Percentiles rank a stretch among this genome's conserved stretches.
These are phyloP conservation scores for Coprinopsis strossmayeri DNA, from an alignment of 768 basidiomycete genomes.

Conservation along the genomic window DNA sequence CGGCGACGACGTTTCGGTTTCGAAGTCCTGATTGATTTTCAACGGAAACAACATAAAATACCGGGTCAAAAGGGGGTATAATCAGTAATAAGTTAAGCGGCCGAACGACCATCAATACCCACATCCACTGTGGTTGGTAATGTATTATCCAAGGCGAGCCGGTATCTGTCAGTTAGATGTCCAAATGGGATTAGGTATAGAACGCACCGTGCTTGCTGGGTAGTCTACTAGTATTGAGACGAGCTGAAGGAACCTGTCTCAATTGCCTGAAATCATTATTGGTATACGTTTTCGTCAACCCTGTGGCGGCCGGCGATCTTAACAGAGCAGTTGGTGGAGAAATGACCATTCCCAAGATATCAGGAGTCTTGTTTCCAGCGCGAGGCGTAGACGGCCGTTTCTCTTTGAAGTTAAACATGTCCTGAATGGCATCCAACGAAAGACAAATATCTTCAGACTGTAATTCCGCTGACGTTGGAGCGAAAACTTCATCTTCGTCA, in stretches of 20 bases:
- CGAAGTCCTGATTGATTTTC: background rate
- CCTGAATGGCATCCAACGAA: conserved; percentile 40
- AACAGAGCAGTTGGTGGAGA: conserved; percentile 68
- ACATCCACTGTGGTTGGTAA: conserved; percentile 41
- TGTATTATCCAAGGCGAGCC: too few relatives aligned
- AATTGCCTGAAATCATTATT: conserved; percentile 81
- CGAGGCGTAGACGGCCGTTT: conserved; percentile 47
- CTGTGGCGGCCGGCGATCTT: conserved; percentile 66
- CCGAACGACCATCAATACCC: conserved; percentile 29
- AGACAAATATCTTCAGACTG: conserved; percentile 33
- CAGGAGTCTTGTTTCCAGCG: conserved; percentile 41
- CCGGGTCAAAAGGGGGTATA: background rate
- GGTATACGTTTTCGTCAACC: conserved; percentile 74
- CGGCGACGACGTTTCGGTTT: background rate
- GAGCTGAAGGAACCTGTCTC: conserved; percentile 57
- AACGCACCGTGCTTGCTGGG: conserved; percentile 73
- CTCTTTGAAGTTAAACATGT: conserved; percentile 31
- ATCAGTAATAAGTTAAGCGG: conserved; percentile 14
- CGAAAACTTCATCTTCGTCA: conserved; percentile 34
- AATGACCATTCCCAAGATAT: conserved; percentile 58
- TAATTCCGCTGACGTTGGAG: conserved; percentile 26
- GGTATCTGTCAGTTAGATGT: too few relatives aligned
- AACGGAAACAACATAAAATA: background rate
- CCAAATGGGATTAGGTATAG: too few relatives aligned
- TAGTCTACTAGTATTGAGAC: conserved; percentile 79